A percentile compares a stretch with the other conserved stretches of the same genome.
phyloP scores from a whole-genome alignment of 495 filamentous ascomycete species.

The Penicillium manginii region DNA sequence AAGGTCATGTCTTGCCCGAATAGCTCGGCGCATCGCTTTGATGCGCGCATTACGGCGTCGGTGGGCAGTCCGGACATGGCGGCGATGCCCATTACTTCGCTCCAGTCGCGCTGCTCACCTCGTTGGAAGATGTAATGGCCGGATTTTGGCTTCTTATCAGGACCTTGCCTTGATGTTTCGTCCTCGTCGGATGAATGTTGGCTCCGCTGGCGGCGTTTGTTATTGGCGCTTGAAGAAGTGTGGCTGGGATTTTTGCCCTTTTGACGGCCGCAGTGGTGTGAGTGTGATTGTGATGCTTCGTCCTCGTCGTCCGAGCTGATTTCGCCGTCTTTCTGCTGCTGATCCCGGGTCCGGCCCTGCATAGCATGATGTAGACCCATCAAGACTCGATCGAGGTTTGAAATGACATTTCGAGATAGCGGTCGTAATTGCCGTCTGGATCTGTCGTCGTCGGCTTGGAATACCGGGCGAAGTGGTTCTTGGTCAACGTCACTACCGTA shows the following conservation, averaged over 20 bases:
- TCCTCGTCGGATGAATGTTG: neutral
- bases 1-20: conserved; percentile 70
- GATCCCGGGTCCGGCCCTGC: conserved; percentile 36
- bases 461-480: conserved; percentile 35
- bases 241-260: too few relatives aligned
- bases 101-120: conserved; percentile 70
- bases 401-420: conserved; percentile 63
- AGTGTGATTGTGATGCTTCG: neutral
- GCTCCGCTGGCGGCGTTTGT: neutral
- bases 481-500: neutral
- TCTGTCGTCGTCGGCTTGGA: conserved; percentile 65
- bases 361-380: conserved; percentile 66
- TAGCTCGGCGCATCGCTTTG: conserved; percentile 69
- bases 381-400: conserved; percentile 67
- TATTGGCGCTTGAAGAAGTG: too few relatives aligned
- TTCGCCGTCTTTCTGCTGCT: conserved; percentile 17
- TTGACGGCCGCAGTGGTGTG: neutral
- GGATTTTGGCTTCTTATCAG: neutral
- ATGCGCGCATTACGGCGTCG: conserved; percentile 63
- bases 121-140: neutral
- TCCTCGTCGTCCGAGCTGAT: conserved; percentile 22
- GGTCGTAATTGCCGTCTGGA: conserved; percentile 65
- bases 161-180: neutral
- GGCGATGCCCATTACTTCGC: conserved; percentile 75
- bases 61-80: conserved; percentile 67